Percentiles rank a stretch among this genome's conserved stretches.
phyloP scores from a whole-genome alignment of 371 early-diverging fungal species.

The Actinomortierella wolfii region DNA sequence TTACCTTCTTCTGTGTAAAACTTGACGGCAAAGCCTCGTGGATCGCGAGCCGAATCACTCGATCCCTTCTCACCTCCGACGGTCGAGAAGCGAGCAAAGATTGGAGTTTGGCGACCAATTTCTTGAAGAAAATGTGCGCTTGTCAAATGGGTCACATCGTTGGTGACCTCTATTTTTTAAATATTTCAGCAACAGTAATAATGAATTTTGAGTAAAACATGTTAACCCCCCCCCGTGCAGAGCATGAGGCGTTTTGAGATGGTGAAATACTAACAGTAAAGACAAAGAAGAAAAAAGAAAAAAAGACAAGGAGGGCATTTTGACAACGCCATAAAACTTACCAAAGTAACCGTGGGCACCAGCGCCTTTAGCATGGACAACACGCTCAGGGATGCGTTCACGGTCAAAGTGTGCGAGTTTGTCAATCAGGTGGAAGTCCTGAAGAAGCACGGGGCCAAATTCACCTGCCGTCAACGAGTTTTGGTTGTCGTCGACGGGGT shows the following conservation, averaged over 20 bases:
- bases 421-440: constrained; percentile 79
- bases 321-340: constrained; percentile 31
- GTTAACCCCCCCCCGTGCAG: too few species aligned
- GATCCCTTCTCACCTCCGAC: constrained; percentile 69
- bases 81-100: constrained; percentile 71
- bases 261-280: too few species aligned
- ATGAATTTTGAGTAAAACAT: too few species aligned
- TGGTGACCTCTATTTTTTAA: constrained; percentile 36
- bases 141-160: constrained; percentile 61
- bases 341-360: constrained; percentile 85
- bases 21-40: constrained; percentile 72
- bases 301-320: too few species aligned
- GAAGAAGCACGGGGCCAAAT: constrained; percentile 61
- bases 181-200: too few species aligned
- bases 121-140: constrained; percentile 60
- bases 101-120: constrained; percentile 66
- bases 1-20: constrained; percentile 76
- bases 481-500: constrained; percentile 69
- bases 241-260: too few species aligned
- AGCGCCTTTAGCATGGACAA: constrained; percentile 85
- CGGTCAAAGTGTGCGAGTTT: constrained; percentile 87
- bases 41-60: constrained; percentile 64
- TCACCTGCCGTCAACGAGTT: constrained; percentile 63
- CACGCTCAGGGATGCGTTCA: constrained; percentile 84
- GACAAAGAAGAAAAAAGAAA: too few species aligned